Conservation (phyloP, 768 basidiomycete genomes). For the Paxillus ammoniavirescens region DNA sequence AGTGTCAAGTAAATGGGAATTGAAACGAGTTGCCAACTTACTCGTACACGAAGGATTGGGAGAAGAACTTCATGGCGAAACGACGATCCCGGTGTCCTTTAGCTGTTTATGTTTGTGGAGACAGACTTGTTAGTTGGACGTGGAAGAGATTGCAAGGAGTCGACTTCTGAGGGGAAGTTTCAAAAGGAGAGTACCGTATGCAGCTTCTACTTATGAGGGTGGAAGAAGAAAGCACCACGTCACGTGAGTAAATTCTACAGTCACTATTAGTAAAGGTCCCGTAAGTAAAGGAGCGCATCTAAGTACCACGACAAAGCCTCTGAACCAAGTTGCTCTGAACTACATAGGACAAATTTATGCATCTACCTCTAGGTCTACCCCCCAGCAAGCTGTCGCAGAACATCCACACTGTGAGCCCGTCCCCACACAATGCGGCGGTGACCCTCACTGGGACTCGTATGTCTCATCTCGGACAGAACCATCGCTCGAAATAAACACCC, state of each 20-base stretch:
- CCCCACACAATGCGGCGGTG: slow-evolving; percentile 6
- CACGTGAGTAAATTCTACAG: background rate
- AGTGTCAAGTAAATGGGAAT: background rate
- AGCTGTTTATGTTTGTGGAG: background rate
- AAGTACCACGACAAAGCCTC: no score
- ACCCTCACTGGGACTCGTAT: slow-evolving; percentile 32
- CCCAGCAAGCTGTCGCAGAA: no score
- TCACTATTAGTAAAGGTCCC: background rate
- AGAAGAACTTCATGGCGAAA: slow-evolving; percentile 50
- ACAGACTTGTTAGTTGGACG: background rate
- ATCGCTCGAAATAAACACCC: slow-evolving; percentile 44
- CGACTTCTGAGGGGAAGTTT: background rate
- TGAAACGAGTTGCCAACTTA: slow-evolving; percentile 27
- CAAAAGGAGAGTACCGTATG: no score
- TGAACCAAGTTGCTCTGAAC: no score
- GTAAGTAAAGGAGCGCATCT: no score
- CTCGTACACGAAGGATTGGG: slow-evolving; percentile 58
- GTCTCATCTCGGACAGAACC: slow-evolving; percentile 51
- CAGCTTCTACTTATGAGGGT: background rate
- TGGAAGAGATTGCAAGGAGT: background rate
- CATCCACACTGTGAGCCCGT: no score
- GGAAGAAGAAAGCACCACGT: background rate
- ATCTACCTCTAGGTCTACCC: no score
- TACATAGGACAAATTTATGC: no score
- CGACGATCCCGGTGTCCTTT: slow-evolving; percentile 37